Conservation (phyloP, 768 basidiomycete species). For the Psilocybe cubensis region DNA sequence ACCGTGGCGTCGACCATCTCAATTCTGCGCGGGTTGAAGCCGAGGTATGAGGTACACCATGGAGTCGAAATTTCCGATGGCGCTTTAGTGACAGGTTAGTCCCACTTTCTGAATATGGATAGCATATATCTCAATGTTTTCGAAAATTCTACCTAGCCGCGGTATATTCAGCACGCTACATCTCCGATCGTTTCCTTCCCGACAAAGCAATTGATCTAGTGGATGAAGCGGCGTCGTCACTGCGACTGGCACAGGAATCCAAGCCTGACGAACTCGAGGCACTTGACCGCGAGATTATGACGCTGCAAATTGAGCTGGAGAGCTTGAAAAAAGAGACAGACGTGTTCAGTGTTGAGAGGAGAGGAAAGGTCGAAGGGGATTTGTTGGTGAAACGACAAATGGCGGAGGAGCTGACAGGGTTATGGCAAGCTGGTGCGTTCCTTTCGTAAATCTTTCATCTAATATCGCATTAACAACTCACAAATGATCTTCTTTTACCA, state of each 20-base stretch:
- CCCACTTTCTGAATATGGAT: not conserved
- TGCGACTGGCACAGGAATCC: conserved; percentile 87
- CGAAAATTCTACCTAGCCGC: conserved; percentile 53
- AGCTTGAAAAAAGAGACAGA: conserved; percentile 89
- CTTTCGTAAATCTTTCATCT: no score
- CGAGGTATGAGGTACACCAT: conserved; percentile 89
- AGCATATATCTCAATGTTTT: not conserved
- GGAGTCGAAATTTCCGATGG: conserved; percentile 91
- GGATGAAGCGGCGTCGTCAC: conserved; percentile 89
- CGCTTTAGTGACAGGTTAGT: conserved; percentile 81
- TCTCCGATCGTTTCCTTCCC: conserved; percentile 85
- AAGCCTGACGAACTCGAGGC: conserved; percentile 86
- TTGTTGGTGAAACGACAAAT: conserved; percentile 64
- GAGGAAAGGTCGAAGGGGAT: conserved; percentile 65
- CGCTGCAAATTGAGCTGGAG: conserved; percentile 88
- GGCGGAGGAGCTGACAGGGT: conserved; percentile 58
- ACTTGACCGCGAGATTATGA: conserved; percentile 83
- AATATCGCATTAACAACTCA: no score
- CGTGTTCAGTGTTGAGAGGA: conserved; percentile 78
- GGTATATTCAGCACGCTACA: conserved; percentile 82
- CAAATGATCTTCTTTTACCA: no score
- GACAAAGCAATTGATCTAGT: conserved; percentile 93
- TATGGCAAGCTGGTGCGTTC: conserved; percentile 75
- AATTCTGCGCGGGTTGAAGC: conserved; percentile 85
- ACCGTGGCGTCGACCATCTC: conserved; percentile 83